phyloP scores from a whole-genome alignment of 805 yeast species.

The Clavispora santaluciae region DNA sequence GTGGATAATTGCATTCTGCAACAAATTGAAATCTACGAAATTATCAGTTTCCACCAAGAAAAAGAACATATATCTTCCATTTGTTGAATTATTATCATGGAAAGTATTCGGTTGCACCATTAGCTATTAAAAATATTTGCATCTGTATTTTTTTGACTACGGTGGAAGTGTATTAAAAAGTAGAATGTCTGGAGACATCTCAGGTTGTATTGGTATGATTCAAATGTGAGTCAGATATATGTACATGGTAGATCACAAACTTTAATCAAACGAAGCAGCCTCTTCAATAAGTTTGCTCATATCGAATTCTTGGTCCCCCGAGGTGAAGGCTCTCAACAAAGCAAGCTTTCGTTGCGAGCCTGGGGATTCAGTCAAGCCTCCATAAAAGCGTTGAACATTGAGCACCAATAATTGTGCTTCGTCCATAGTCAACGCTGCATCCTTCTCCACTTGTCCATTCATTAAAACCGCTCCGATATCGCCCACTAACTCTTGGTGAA shows the following conservation, averaged over 20 bases:
- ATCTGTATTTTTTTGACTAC: no score
- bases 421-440: slow-evolving; percentile 57
- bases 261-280: slow-evolving; percentile 67
- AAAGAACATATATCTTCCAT: no score
- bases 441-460: slow-evolving; percentile 80
- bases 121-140: no score
- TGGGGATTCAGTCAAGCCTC: slow-evolving; percentile 48
- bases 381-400: slow-evolving; percentile 79
- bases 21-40: no score
- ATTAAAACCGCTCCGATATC: slow-evolving; percentile 66
- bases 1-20: not conserved
- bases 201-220: not conserved
- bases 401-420: slow-evolving; percentile 77
- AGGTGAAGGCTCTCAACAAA: slow-evolving; percentile 63
- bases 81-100: no score
- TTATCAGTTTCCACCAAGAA: no score
- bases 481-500: slow-evolving; percentile 71
- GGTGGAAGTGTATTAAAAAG: no score
- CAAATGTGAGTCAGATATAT: not conserved
- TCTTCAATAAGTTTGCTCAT: slow-evolving; percentile 66
- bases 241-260: not conserved
- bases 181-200: not conserved
- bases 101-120: no score
- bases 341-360: slow-evolving; percentile 44
- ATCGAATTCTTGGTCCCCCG: slow-evolving; percentile 61